These are phyloP conservation scores for Canavalia gladiata DNA, from an alignment of 306 rosid species.

Conservation along the genomic window DNA sequence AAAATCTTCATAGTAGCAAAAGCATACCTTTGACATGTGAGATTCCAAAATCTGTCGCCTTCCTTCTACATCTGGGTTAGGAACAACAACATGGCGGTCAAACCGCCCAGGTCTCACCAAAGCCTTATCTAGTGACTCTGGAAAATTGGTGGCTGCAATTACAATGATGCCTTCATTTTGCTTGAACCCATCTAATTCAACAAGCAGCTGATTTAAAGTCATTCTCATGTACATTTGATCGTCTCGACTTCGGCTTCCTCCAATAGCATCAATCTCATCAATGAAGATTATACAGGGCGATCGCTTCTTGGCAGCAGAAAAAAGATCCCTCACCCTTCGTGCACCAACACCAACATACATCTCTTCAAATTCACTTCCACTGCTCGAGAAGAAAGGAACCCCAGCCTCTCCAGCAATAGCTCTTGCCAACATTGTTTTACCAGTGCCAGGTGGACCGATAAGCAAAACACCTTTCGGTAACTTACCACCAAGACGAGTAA, in stretches of 20 bases:
- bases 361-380: slow-evolving; percentile 98
- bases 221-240: slow-evolving; percentile 83
- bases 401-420: slow-evolving; percentile 99
- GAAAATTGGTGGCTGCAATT: slow-evolving; percentile 94
- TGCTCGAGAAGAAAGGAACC: slow-evolving; percentile 93
- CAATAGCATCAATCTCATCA: slow-evolving; percentile 96
- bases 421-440: slow-evolving; percentile 96
- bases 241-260: slow-evolving; percentile 84
- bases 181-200: slow-evolving; percentile 96
- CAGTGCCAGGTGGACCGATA: slow-evolving; percentile 96
- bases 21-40: slow-evolving; percentile 83
- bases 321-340: slow-evolving; percentile 92
- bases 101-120: slow-evolving; percentile 96
- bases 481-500: slow-evolving; percentile 97
- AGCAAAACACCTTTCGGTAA: slow-evolving; percentile 97
- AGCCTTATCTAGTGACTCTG: slow-evolving; percentile 90
- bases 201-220: slow-evolving; percentile 95
- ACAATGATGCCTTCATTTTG: slow-evolving; percentile 96
- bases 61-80: slow-evolving; percentile 97
- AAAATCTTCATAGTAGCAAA: no score
- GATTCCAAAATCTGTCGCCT: slow-evolving; percentile 91
- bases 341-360: slow-evolving; percentile 98
- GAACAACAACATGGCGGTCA: slow-evolving; percentile 90
- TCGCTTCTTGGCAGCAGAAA: slow-evolving; percentile 88
- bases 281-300: slow-evolving; percentile 94